Evolutionary conservation across 2,329 filamentous ascomycete species (phyloP), one percentile per base, ranked within the genome.

Genomic region (Pezicula rhizophila): DNA sequence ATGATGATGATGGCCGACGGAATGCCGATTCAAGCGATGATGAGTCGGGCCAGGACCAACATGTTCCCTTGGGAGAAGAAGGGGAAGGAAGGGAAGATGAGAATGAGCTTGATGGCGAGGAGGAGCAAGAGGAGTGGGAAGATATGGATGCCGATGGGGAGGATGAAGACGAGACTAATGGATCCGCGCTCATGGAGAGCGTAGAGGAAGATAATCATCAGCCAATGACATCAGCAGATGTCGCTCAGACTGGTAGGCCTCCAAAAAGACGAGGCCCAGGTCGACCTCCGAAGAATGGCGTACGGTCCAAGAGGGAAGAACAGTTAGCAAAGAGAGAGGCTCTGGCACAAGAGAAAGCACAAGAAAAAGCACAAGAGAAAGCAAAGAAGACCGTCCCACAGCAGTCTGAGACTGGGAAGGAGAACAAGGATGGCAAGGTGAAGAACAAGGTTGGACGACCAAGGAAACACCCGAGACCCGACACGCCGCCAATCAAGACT

Each of bases 281-380:
- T n/a, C 74, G 87, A 46, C 87, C 87, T 17, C 87, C 87, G 0
- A 91, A 91, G 69, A 87, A 91, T 60, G 87, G 87, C 25, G 78
- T 89, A 62, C 88, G 90, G 80, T 91, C 87, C 1, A 90, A 90
- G 67, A 76, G 87, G 49, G 84, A 90, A 60, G 77, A 84, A 56
- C 74, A 80, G 15, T 65, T 82, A 42, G 74, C 82, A 7, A 80
- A 84, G 68, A 85, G 84, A 64, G 71, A 76, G 51, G 66, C 70
- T 37, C 71, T 75, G 57, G 77, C 78, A 52, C 67, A 74, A 53
- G 76, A 78, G 52, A 67, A 66, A 57, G 74, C 73, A 18, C n/a
- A 76, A 75, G 66, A 76, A 79, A n/a, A n/a, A n/a, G 77, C 78
- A 52, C 67, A 74, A 53, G 76, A 78, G 52, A 67, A 66, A 57